These are phyloP conservation scores for Globisporangium nagaii DNA, from an alignment of 352 stramenopile species.

Conservation along the genomic window DNA sequence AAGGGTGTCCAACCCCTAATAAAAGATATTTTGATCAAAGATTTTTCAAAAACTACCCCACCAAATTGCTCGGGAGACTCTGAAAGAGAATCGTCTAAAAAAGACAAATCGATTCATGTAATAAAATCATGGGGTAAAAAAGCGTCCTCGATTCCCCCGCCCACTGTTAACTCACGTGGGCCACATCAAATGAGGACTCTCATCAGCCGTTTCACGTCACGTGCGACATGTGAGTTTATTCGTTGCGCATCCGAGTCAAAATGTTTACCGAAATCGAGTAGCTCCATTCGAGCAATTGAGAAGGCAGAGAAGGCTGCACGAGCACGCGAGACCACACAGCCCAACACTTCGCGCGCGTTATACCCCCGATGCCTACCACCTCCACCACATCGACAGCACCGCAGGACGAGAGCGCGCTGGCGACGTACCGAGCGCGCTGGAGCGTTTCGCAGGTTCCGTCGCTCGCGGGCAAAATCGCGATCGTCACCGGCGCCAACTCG, in stretches of 20 bases:
- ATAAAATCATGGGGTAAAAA: too few relatives aligned
- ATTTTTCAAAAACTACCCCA: too few relatives aligned
- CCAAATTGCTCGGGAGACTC: too few relatives aligned
- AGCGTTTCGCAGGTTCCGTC: slow-evolving; percentile 21
- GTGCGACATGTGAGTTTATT: background rate
- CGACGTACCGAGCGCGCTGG: slow-evolving; percentile 9
- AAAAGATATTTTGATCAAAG: too few relatives aligned
- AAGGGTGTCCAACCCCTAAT: too few relatives aligned
- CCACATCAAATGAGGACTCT: background rate
- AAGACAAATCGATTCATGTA: too few relatives aligned
- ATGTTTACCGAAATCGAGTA: background rate
- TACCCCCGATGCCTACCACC: background rate
- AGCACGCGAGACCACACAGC: background rate
- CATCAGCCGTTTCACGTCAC: background rate
- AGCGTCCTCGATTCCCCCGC: too few relatives aligned
- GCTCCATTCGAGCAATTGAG: too few relatives aligned
- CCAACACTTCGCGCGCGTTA: too few relatives aligned
- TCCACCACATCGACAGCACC: background rate
- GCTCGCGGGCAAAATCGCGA: slow-evolving; percentile 47
- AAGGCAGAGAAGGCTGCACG: background rate
- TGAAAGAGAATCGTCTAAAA: too few relatives aligned
- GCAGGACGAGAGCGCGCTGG: background rate
- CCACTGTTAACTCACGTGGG: slow-evolving; percentile 4
- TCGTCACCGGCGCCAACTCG: slow-evolving; percentile 84
- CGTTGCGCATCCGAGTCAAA: background rate